phyloP scores from a whole-genome alignment of 306 rosid species.

The Styphnolobium japonicum region DNA sequence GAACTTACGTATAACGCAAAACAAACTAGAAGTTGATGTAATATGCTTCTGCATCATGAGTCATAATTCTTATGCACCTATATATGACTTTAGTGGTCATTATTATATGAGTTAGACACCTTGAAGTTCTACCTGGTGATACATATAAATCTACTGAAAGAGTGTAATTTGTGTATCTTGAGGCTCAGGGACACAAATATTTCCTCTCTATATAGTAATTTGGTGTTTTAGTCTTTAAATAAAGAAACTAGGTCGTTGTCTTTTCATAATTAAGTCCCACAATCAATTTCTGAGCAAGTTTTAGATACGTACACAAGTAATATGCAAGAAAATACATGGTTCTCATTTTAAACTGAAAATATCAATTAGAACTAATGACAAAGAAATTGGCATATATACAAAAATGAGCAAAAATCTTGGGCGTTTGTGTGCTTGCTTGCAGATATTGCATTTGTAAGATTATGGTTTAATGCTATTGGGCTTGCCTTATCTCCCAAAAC shows the following conservation, averaged over 20 bases:
- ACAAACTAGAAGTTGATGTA: neutral
- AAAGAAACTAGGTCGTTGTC: too few species aligned
- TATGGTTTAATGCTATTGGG: too few species aligned
- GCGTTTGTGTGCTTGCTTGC: constrained; percentile 32
- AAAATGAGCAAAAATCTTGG: constrained; percentile 24
- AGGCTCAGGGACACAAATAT: neutral
- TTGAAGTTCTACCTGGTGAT: neutral
- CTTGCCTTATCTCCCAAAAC: too few species aligned
- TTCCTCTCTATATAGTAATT: neutral
- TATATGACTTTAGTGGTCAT: neutral
- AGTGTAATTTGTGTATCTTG: neutral
- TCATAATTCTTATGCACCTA: constrained; percentile 10
- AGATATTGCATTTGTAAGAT: too few species aligned
- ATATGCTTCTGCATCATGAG: neutral
- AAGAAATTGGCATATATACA: neutral
- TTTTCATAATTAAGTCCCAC: too few species aligned
- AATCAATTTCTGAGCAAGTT: neutral
- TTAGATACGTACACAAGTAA: neutral
- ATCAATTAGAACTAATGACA: neutral
- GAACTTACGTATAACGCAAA: neutral
- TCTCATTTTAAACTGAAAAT: neutral
- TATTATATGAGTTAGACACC: neutral
- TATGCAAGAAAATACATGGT: constrained; percentile 19
- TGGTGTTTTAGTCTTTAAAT: neutral
- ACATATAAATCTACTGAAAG: neutral